phyloP scores from a whole-genome alignment of 345 rosid genomes.

The Rhizophora apiculata region DNA sequence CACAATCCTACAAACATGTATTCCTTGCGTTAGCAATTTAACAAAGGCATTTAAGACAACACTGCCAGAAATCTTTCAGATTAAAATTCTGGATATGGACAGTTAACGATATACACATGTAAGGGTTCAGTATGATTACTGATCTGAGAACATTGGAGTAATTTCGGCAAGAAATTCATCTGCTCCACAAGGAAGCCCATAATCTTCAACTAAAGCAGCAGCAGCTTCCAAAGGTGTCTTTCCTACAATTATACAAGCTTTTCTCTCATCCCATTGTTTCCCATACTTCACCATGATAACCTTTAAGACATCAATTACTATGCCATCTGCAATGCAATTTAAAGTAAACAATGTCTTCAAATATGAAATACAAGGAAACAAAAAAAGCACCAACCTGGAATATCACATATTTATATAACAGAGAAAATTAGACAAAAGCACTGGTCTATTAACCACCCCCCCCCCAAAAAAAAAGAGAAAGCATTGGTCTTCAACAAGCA shows the following conservation, averaged over 20 bases:
- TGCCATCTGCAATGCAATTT: constrained; percentile 45
- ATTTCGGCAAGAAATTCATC: constrained; percentile 65
- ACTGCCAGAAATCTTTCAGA: too few species aligned
- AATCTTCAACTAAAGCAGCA: constrained; percentile 69
- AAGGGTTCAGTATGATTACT: constrained; percentile 29
- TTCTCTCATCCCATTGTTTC: constrained; percentile 94
- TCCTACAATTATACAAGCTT: constrained; percentile 56
- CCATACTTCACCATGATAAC: constrained; percentile 64
- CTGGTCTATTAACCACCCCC: too few species aligned
- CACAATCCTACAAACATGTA: too few species aligned
- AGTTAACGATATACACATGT: too few species aligned
- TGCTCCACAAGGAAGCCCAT: constrained; percentile 67
- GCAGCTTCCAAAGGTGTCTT: constrained; percentile 80
- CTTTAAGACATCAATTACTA: constrained; percentile 60
- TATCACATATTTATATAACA: not conserved
- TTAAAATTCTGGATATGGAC: too few species aligned
- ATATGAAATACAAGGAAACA: not conserved
- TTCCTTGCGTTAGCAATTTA: too few species aligned
- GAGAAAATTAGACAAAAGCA: too few species aligned
- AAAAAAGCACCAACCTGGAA: not conserved
- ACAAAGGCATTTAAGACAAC: too few species aligned
- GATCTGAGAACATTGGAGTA: constrained; percentile 59
- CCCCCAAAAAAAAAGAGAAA: too few species aligned
- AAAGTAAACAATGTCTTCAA: not conserved
- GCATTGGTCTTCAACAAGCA: too few species aligned